Conservation (phyloP, 441 rosid genomes). For the Melastoma candidum region DNA sequence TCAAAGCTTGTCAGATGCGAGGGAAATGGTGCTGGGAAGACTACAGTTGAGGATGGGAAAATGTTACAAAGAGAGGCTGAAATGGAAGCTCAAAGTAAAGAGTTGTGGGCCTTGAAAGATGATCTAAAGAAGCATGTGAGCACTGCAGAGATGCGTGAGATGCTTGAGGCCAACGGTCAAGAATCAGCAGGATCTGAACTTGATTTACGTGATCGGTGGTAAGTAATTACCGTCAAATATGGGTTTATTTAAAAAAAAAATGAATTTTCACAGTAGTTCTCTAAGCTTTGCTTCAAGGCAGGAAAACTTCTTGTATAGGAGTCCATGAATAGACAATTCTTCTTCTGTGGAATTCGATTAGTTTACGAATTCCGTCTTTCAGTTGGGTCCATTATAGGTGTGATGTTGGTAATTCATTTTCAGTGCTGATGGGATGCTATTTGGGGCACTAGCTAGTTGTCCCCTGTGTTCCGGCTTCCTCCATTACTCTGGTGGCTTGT, state of each 20-base stretch:
- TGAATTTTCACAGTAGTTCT: no score
- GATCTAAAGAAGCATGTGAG: slow-evolving; percentile 69
- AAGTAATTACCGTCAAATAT: slow-evolving; percentile 10
- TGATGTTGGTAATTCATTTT: slow-evolving; percentile 15
- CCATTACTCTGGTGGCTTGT: slow-evolving; percentile 68
- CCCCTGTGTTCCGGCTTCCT: slow-evolving; percentile 67
- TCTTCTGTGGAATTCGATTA: no score
- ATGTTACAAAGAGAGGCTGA: slow-evolving; percentile 40
- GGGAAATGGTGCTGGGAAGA: slow-evolving; percentile 22
- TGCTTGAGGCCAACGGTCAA: slow-evolving; percentile 75
- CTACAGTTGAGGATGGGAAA: slow-evolving; percentile 11
- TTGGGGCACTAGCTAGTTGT: slow-evolving; percentile 77
- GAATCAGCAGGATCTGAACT: slow-evolving; percentile 81
- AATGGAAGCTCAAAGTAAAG: slow-evolving; percentile 73
- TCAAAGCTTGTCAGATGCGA: slow-evolving; percentile 48
- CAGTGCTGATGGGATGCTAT: slow-evolving; percentile 96
- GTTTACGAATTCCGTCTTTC: neutral
- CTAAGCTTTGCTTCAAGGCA: no score
- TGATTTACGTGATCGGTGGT: slow-evolving; percentile 85
- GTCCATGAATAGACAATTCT: no score
- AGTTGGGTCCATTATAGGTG: neutral
- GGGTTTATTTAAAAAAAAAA: neutral
- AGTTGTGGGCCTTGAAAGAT: slow-evolving; percentile 86
- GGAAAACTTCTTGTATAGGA: no score
- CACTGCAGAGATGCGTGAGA: slow-evolving; percentile 62